Evolutionary conservation across 2,329 filamentous ascomycete genomes (phyloP).

Genomic region (Cadophora gregata): DNA sequence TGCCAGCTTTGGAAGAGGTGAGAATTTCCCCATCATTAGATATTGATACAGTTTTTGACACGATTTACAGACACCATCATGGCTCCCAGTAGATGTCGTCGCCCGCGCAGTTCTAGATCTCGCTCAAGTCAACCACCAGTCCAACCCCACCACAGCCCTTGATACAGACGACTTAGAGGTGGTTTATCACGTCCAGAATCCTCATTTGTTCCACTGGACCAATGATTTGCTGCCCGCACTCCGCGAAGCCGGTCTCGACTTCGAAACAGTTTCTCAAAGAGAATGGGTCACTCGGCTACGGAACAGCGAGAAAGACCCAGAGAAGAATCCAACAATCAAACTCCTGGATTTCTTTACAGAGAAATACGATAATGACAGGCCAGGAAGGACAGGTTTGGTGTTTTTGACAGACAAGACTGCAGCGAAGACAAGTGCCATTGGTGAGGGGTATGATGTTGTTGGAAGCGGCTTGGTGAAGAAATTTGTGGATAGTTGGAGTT

Average conservation of each 20-base stretch:
- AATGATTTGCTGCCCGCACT: slow-evolving; percentile 58
- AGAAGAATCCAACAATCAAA: slow-evolving; percentile 58
- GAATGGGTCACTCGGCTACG: slow-evolving; percentile 55
- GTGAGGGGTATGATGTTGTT: slow-evolving; percentile 47
- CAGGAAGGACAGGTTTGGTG: slow-evolving; percentile 39
- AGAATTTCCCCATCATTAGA: background rate
- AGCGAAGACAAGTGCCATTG: slow-evolving; percentile 44
- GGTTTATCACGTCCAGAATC: slow-evolving; percentile 51
- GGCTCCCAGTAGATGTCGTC: slow-evolving; percentile 54
- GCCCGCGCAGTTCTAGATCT: slow-evolving; percentile 51
- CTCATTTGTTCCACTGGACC: slow-evolving; percentile 54
- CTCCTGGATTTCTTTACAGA: slow-evolving; percentile 56
- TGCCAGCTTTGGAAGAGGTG: slow-evolving; percentile 53
- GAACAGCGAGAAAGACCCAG: slow-evolving; percentile 54
- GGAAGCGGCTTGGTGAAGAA: slow-evolving; percentile 47
- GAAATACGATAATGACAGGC: slow-evolving; percentile 56
- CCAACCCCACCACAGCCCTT: slow-evolving; percentile 33
- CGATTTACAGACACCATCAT: slow-evolving; percentile 45
- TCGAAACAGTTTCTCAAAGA: slow-evolving; percentile 50
- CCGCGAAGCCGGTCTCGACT: slow-evolving; percentile 51
- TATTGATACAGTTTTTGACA: background rate
- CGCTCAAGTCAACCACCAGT: slow-evolving; percentile 36
- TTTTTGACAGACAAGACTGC: slow-evolving; percentile 49
- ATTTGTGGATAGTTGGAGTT: slow-evolving; percentile 46
- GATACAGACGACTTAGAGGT: slow-evolving; percentile 52